Percentiles rank a stretch among this genome's conserved stretches.
phyloP scores from a whole-genome alignment of 1,284 basidiomycete genomes.

The Neonothopanus nambi region DNA sequence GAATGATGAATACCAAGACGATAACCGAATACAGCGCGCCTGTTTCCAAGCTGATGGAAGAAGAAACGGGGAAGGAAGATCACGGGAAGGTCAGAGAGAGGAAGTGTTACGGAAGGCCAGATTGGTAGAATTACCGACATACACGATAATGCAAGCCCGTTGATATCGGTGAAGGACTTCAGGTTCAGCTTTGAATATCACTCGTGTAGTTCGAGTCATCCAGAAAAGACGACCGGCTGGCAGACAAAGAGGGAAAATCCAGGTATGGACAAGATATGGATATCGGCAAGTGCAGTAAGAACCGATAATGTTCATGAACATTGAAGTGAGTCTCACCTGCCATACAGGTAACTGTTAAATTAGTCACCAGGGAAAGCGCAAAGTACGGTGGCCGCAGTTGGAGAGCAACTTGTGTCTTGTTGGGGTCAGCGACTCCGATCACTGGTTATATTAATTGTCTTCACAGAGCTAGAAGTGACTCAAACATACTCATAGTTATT shows the following conservation, averaged over 20 bases:
- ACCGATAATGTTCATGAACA: background rate
- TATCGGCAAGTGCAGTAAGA: too few species aligned
- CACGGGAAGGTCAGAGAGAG: too few species aligned
- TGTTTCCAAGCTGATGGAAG: slow-evolving; percentile 3
- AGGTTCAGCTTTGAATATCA: background rate
- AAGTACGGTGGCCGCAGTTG: slow-evolving; percentile 9
- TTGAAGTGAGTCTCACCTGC: background rate
- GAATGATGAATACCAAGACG: slow-evolving; percentile 6
- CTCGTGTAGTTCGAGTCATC: background rate
- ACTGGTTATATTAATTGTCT: background rate
- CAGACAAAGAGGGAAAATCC: too few species aligned
- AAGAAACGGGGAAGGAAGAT: too few species aligned
- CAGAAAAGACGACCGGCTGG: slow-evolving; percentile 13
- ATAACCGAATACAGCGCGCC: slow-evolving; percentile 5
- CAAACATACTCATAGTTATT: slow-evolving; percentile 9
- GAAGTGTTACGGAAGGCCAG: background rate
- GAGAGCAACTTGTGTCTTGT: background rate
- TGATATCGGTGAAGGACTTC: slow-evolving; percentile 1
- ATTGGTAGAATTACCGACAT: background rate
- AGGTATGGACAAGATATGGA: too few species aligned
- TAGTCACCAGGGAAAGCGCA: slow-evolving; percentile 11
- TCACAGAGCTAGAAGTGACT: too few species aligned
- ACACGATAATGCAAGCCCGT: slow-evolving; percentile 8
- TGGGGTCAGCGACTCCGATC: slow-evolving; percentile 5
- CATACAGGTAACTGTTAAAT: slow-evolving; percentile 10